Evolutionary conservation across 441 rosid species (phyloP).

Genomic region (Theobroma grandiflorum): DNA sequence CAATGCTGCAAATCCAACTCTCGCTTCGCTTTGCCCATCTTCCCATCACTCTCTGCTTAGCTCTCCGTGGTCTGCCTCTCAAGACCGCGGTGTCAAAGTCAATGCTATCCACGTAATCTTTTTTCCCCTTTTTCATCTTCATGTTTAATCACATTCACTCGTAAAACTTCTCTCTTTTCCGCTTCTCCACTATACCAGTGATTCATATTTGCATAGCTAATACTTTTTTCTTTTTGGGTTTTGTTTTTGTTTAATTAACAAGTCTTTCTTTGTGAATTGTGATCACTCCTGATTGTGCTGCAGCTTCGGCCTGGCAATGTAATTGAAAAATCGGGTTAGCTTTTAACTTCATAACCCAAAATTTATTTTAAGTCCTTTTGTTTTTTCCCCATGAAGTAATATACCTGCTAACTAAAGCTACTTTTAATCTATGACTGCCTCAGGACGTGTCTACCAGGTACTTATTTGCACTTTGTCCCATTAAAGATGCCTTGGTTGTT

Average conservation of each 20-base stretch:
- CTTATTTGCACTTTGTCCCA: slow-evolving; percentile 12
- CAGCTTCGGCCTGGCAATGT: slow-evolving; percentile 91
- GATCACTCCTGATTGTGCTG: slow-evolving; percentile 22
- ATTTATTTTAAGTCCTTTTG: neutral
- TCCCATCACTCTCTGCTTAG: slow-evolving; percentile 24
- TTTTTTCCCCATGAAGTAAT: neutral
- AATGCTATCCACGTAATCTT: slow-evolving; percentile 69
- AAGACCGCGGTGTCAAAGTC: slow-evolving; percentile 73
- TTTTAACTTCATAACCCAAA: neutral
- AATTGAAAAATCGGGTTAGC: slow-evolving; percentile 80
- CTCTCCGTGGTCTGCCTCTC: slow-evolving; percentile 63
- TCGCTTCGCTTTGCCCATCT: neutral
- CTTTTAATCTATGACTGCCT: slow-evolving; percentile 21
- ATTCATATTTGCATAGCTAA: neutral
- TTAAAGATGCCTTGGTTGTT: neutral
- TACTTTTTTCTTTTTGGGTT: neutral
- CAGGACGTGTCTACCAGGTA: slow-evolving; percentile 88
- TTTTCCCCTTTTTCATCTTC: neutral
- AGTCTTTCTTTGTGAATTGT: neutral
- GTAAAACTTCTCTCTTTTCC: too few relatives aligned
- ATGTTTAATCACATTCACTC: neutral
- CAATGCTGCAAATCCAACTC: too few relatives aligned
- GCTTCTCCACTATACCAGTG: too few relatives aligned
- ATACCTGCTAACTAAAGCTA: neutral
- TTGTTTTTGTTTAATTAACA: neutral